phyloP scores from a whole-genome alignment of 192 early-diverging fungal species.

The Coemansia furcata region DNA sequence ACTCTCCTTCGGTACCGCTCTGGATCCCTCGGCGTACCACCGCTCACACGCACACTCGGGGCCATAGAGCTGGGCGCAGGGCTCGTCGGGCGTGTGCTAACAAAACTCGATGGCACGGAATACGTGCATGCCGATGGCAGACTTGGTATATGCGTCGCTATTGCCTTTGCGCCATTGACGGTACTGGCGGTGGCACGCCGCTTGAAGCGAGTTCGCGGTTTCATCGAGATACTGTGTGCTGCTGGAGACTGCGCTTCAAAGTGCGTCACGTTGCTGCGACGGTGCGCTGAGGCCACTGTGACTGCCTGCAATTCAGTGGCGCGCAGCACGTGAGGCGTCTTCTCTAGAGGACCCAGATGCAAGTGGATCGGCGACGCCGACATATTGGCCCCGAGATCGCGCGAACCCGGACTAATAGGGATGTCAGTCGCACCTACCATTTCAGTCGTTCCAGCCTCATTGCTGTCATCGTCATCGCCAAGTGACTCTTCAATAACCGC shows the following conservation, averaged over 20 bases:
- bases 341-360: slow-evolving; percentile 17
- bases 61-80: slow-evolving; percentile 20
- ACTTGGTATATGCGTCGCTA: background rate
- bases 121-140: slow-evolving; percentile 1
- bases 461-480: slow-evolving; percentile 9
- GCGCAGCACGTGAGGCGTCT: slow-evolving; percentile 29
- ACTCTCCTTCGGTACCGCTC: slow-evolving; percentile 49
- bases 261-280: slow-evolving; percentile 21
- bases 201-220: slow-evolving; percentile 4
- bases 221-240: slow-evolving; percentile 19
- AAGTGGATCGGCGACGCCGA: slow-evolving; percentile 3
- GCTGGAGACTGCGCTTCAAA: slow-evolving; percentile 3
- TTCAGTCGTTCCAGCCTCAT: background rate
- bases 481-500: slow-evolving; percentile 48
- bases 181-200: slow-evolving; percentile 42
- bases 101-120: slow-evolving; percentile 39
- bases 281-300: slow-evolving; percentile 21
- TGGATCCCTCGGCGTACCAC: slow-evolving; percentile 24
- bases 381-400: background rate
- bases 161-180: background rate
- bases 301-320: slow-evolving; percentile 47
- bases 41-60: slow-evolving; percentile 23
- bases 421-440: background rate
- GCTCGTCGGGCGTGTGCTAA: slow-evolving; percentile 17
- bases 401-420: background rate